Evolutionary conservation across 2,329 filamentous ascomycete genomes (phyloP).

Genomic region (Aspergillus arachidicola): DNA sequence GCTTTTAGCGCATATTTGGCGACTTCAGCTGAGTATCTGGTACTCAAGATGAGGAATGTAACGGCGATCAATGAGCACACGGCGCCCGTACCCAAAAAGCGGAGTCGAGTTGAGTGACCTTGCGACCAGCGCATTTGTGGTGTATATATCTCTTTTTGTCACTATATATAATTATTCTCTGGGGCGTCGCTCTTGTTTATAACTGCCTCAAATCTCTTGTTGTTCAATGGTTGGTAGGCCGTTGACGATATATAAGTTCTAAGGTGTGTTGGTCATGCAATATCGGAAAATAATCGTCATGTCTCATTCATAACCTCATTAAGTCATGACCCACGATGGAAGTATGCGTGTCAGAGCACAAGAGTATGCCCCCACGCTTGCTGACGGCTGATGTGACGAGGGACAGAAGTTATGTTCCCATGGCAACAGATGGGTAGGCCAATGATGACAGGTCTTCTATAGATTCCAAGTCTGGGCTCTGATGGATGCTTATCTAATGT

Average conservation of each 20-base stretch:
- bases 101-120: slow-evolving; percentile 26
- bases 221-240: neutral
- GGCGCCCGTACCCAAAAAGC: slow-evolving; percentile 32
- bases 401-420: slow-evolving; percentile 21
- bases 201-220: neutral
- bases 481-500: neutral
- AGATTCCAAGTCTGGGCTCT: neutral
- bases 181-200: neutral
- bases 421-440: slow-evolving; percentile 22
- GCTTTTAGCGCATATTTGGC: slow-evolving; percentile 28
- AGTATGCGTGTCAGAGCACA: neutral
- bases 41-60: slow-evolving; percentile 30
- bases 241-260: neutral
- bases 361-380: neutral
- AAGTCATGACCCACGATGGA: neutral
- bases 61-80: slow-evolving; percentile 28
- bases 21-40: slow-evolving; percentile 19
- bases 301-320: neutral
- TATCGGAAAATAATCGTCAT: neutral
- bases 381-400: neutral
- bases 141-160: neutral
- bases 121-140: slow-evolving; percentile 15
- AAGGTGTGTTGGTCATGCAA: neutral
- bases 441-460: neutral
- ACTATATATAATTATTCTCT: neutral